Evolutionary conservation across 2,329 filamentous ascomycete species (phyloP).

Genomic region (Venturia nashicola): DNA sequence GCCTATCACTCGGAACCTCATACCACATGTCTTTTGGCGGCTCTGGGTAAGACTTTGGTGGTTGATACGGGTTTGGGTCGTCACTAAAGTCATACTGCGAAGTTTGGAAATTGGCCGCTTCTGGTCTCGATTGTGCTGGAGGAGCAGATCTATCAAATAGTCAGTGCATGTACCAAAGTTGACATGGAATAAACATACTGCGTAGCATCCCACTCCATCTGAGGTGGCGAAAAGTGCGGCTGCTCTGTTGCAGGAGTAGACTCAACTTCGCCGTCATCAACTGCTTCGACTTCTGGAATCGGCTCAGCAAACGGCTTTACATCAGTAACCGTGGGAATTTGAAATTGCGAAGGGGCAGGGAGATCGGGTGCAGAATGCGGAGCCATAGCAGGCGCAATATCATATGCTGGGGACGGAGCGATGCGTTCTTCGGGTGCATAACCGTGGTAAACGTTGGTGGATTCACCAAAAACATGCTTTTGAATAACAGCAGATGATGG

Average conservation of each 20-base stretch:
- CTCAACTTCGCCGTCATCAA: constrained; percentile 29
- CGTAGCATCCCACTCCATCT: constrained; percentile 50
- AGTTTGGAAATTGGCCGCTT: constrained; percentile 72
- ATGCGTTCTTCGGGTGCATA: constrained; percentile 1
- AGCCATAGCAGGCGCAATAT: constrained; percentile 5
- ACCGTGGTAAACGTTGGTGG: constrained; percentile 13
- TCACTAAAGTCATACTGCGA: constrained; percentile 75
- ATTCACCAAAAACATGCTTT: constrained; percentile 21
- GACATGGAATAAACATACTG: constrained; percentile 29
- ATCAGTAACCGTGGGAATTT: constrained; percentile 11
- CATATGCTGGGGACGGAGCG: neutral
- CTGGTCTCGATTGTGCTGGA: constrained; percentile 58
- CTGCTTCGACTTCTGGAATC: constrained; percentile 29
- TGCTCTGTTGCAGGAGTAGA: constrained; percentile 34
- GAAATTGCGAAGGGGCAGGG: constrained; percentile 19
- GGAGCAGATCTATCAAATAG: constrained; percentile 27
- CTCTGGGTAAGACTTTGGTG: constrained; percentile 66
- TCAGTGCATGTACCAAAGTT: neutral
- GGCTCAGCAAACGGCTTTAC: constrained; percentile 32
- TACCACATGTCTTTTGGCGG: constrained; percentile 85
- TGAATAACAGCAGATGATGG: constrained; percentile 13
- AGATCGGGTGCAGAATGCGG: constrained; percentile 18
- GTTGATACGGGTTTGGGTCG: constrained; percentile 61
- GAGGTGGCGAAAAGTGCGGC: constrained; percentile 44
- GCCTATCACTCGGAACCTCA: constrained; percentile 51